Evolutionary conservation across 495 filamentous ascomycete species (phyloP).

Genomic region (Podospora fimiseda): DNA sequence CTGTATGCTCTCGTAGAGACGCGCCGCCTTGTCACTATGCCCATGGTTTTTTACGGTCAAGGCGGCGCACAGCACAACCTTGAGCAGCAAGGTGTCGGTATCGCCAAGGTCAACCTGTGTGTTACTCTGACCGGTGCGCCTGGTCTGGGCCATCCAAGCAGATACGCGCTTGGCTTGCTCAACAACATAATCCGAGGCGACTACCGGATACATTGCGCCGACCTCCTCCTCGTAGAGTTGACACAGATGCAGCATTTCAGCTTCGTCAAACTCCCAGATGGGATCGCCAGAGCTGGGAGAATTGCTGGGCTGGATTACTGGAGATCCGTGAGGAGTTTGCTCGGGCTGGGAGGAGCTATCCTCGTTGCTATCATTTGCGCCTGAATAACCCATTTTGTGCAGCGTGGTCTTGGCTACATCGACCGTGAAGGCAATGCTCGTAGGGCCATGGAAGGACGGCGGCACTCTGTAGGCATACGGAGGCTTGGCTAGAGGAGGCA

Average conservation of each 20-base stretch:
- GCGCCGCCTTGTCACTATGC: slow-evolving; percentile 62
- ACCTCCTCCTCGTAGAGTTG: slow-evolving; percentile 76
- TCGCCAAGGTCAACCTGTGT: slow-evolving; percentile 58
- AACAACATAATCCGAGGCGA: slow-evolving; percentile 62
- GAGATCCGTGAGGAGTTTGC: slow-evolving; percentile 46
- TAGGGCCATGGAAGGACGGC: slow-evolving; percentile 75
- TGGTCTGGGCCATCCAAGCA: slow-evolving; percentile 55
- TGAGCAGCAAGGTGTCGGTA: slow-evolving; percentile 62
- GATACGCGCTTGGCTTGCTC: slow-evolving; percentile 59
- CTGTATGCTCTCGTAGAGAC: slow-evolving; percentile 65
- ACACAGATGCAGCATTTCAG: slow-evolving; percentile 67
- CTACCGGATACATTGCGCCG: slow-evolving; percentile 77
- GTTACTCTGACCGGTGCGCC: slow-evolving; percentile 21
- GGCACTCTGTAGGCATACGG: slow-evolving; percentile 36
- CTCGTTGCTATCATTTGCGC: slow-evolving; percentile 47
- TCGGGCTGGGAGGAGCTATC: slow-evolving; percentile 46
- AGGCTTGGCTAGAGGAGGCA: slow-evolving; percentile 23
- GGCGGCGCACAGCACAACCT: slow-evolving; percentile 71
- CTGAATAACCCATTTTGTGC: slow-evolving; percentile 80
- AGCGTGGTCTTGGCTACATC: slow-evolving; percentile 82
- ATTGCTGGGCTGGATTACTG: slow-evolving; percentile 30
- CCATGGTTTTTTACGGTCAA: slow-evolving; percentile 69
- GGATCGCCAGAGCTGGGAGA: slow-evolving; percentile 48
- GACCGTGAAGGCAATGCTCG: slow-evolving; percentile 78
- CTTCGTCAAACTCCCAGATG: slow-evolving; percentile 63